Evolutionary conservation across 2,329 filamentous ascomycete species (phyloP).

Genomic region (Talaromyces sp.): DNA sequence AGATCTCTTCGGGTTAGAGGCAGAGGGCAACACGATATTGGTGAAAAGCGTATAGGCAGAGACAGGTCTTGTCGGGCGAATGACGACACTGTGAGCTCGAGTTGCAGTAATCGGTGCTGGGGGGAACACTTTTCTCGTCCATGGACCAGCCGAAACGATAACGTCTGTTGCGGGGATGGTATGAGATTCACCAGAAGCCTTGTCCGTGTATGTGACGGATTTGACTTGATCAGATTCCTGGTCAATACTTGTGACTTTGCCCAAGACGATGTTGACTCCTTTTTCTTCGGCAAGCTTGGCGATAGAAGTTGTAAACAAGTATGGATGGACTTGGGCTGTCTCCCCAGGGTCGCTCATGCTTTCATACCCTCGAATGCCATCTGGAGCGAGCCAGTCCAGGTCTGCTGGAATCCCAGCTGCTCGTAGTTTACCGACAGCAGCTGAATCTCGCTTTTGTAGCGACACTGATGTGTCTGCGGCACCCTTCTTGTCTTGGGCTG

Average conservation of each 20-base stretch:
- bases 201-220: constrained; percentile 58
- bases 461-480: constrained; percentile 38
- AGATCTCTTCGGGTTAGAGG: constrained; percentile 40
- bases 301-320: constrained; percentile 81
- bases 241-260: constrained; percentile 63
- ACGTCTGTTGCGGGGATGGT: constrained; percentile 55
- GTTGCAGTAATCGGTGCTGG: constrained; percentile 52
- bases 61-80: constrained; percentile 48
- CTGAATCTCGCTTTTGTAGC: constrained; percentile 51
- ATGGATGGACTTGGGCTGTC: constrained; percentile 91
- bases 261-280: constrained; percentile 62
- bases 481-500: constrained; percentile 29
- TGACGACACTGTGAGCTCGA: constrained; percentile 60
- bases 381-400: constrained; percentile 74
- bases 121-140: constrained; percentile 51
- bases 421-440: constrained; percentile 46
- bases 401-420: constrained; percentile 64
- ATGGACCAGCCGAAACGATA: constrained; percentile 57
- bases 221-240: constrained; percentile 49
- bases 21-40: constrained; percentile 66
- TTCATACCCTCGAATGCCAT: constrained; percentile 63
- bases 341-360: constrained; percentile 76
- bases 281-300: constrained; percentile 66
- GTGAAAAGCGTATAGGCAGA: constrained; percentile 62
- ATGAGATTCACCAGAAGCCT: constrained; percentile 41